Evolutionary conservation across 169 alveolate genomes (phyloP).

Genomic region (Theileria luwenshuni): DNA sequence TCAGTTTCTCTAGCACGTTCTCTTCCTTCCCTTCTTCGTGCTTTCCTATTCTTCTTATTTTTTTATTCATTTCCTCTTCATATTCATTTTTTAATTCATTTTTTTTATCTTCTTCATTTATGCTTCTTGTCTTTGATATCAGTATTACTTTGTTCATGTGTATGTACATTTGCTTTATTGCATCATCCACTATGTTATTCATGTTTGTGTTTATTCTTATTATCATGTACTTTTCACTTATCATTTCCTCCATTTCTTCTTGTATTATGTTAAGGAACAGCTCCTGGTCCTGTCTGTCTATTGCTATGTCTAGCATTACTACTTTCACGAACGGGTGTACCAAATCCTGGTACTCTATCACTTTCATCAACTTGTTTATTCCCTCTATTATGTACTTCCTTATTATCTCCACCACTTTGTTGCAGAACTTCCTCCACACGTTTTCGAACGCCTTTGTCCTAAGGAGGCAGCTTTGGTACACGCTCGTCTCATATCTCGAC

Average conservation of each 20-base stretch:
- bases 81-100: background rate
- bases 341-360: slow-evolving; percentile 13
- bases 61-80: background rate
- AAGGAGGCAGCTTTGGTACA: slow-evolving; percentile 49
- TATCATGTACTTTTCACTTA: slow-evolving; percentile 12
- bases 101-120: background rate
- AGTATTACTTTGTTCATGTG: background rate
- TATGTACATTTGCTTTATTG: slow-evolving; percentile 5
- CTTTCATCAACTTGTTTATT: background rate
- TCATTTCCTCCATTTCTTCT: background rate
- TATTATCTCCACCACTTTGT: slow-evolving; percentile 34
- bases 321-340: slow-evolving; percentile 39
- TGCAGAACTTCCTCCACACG: slow-evolving; percentile 46
- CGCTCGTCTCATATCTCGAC: slow-evolving; percentile 27
- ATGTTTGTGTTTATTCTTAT: slow-evolving; percentile 14
- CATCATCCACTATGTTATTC: background rate
- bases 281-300: slow-evolving; percentile 26
- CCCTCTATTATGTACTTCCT: slow-evolving; percentile 32
- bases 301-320: slow-evolving; percentile 38
- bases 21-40: slow-evolving; percentile 11
- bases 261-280: slow-evolving; percentile 34
- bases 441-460: slow-evolving; percentile 53
- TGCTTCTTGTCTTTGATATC: background rate
- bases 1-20: slow-evolving; percentile 19
- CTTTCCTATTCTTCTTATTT: background rate